Evolutionary conservation across 1,284 basidiomycete genomes (phyloP).

Genomic region (Macrocystidia cucumis): DNA sequence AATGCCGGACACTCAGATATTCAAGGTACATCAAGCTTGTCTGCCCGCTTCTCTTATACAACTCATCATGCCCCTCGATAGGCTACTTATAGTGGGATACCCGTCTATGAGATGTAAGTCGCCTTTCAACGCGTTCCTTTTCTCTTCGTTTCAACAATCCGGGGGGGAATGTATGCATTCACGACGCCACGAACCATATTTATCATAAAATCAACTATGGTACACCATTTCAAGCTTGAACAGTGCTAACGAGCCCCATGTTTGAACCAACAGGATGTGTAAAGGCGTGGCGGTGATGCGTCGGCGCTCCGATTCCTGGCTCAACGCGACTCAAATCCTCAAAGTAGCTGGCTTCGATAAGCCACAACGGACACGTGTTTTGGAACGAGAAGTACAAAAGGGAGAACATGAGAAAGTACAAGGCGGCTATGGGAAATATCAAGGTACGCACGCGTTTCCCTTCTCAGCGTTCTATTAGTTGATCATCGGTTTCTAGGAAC

Average conservation of each 20-base stretch:
- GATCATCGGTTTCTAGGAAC: constrained; percentile 57
- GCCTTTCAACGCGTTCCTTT: constrained; percentile 25
- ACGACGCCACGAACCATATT: too few relatives aligned
- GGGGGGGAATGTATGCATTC: too few relatives aligned
- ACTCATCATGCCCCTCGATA: constrained; percentile 22
- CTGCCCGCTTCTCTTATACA: constrained; percentile 11
- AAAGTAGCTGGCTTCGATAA: constrained; percentile 99
- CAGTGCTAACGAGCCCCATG: too few relatives aligned
- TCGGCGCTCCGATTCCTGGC: constrained; percentile 90
- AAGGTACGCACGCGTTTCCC: constrained; percentile 54
- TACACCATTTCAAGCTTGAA: too few relatives aligned
- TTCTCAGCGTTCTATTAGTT: constrained; percentile 7
- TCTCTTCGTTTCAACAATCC: too few relatives aligned
- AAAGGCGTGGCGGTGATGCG: constrained; percentile 97
- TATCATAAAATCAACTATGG: too few relatives aligned
- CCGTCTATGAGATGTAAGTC: constrained; percentile 81
- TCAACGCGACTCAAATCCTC: constrained; percentile 98
- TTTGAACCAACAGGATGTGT: constrained; percentile 68
- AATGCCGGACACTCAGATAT: constrained; percentile 77
- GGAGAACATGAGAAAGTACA: constrained; percentile 99
- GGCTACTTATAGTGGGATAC: constrained; percentile 86
- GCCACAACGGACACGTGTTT: constrained; percentile 93
- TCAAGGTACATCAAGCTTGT: constrained; percentile 45
- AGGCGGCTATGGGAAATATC: constrained; percentile 99
- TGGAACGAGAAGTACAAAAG: constrained; percentile 98